Base-by-base conservation (phyloP, 805 yeast species). In the Sugiyamaella marilandica region DNA sequence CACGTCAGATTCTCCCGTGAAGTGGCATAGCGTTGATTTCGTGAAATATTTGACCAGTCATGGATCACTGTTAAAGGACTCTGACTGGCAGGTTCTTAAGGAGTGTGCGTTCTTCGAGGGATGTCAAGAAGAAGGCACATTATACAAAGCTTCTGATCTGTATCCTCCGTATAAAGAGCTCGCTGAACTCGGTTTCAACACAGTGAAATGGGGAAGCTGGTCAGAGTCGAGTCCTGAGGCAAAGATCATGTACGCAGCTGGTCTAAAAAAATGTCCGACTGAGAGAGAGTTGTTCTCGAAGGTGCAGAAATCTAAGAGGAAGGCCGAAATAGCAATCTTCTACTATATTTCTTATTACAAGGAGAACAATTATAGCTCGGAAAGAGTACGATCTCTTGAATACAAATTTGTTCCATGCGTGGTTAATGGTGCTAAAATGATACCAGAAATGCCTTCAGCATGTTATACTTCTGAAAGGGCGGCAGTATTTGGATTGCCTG, bases 21-120 rank as follows among this genome's bases (percentile, higher is more conserved):
- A 61, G 24, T 71, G 74, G 73, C 59, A 69, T 2, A 62, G 69
- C 7, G 60, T 49, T 19, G 74, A 70, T 43, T 61, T 71, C 26
- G 60, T 70, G n/a, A 58, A 62, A 16, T 71, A 72, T 50, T 55
- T 71, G 10, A 56, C 61, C 2, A 61, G 60, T 2, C 65, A 69
- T 50, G 50, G 50, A 36, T 47, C 47, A 18, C 51, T 57, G 2
- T 57, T 71, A 48, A 65, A 59, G 33, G 19, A 39, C 10, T 54
- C 56, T 8, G 75, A 71, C 51, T 61, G 73, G 67, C 41, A 58
- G 10, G 52, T 67, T 5, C 57, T 71, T 14, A 53, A 52, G 10
- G 51, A 55, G 1, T 65, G 66, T 29, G 49, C 60, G 13, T 69
- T 71, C 39, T 68, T 69, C 50, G 61, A 60, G 9, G 49, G 56